Evolutionary conservation across 768 basidiomycete species (phyloP).

Genomic region (Xerocomus spinulosus): DNA sequence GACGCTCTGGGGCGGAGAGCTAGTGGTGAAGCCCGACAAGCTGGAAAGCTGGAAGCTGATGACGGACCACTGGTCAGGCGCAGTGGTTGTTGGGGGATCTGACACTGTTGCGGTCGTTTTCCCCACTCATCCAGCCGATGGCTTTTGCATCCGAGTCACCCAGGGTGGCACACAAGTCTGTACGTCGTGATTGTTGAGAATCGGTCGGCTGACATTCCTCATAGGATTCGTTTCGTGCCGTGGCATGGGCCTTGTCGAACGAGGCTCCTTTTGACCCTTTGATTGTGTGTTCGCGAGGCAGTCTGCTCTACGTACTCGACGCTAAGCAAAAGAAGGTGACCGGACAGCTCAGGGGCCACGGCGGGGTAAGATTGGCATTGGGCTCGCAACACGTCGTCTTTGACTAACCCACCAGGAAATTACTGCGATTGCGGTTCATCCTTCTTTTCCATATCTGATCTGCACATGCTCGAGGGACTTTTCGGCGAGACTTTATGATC

Average conservation of each 20-base stretch:
- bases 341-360: constrained; percentile 62
- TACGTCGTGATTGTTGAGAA: not conserved
- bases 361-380: constrained; percentile 49
- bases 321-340: constrained; percentile 36
- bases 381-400: not conserved
- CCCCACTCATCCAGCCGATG: constrained; percentile 14
- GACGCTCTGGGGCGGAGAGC: constrained; percentile 34
- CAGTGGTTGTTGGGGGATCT: constrained; percentile 46
- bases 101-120: constrained; percentile 37
- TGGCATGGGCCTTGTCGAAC: constrained; percentile 58
- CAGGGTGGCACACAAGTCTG: constrained; percentile 18
- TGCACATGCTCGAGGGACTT: constrained; percentile 73
- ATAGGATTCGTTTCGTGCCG: constrained; percentile 28
- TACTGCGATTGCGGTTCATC: constrained; percentile 66
- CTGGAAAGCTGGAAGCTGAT: constrained; percentile 41
- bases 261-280: constrained; percentile 49
- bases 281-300: constrained; percentile 50
- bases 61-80: constrained; percentile 46
- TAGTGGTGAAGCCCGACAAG: constrained; percentile 30
- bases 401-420: constrained; percentile 37
- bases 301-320: constrained; percentile 55
- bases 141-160: constrained; percentile 36
- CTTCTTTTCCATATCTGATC: constrained; percentile 50
- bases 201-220: constrained; percentile 7
- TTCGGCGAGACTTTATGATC: constrained; percentile 65